These are phyloP conservation scores for Musa balbisiana DNA, from an alignment of 202 grass and related monocot genomes.

Conservation along the genomic window DNA sequence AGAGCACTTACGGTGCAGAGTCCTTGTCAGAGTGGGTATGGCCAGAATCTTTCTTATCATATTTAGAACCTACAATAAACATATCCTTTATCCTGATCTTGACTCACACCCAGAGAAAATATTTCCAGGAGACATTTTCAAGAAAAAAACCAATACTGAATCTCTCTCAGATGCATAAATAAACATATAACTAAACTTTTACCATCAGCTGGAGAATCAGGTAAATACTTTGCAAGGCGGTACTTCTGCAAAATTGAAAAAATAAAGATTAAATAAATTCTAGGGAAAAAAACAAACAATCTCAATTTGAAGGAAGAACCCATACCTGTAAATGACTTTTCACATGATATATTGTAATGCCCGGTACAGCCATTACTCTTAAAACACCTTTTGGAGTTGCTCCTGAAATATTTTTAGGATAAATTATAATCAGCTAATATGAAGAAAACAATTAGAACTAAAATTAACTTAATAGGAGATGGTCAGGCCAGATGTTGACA, in stretches of 20 bases:
- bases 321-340: conserved; percentile 95
- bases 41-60: conserved; percentile 78
- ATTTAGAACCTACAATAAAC: conserved; percentile 63
- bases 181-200: conserved; percentile 28
- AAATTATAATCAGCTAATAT: background rate
- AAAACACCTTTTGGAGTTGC: conserved; percentile 98
- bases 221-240: conserved; percentile 94
- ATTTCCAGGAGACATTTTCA: conserved; percentile 11
- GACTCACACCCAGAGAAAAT: background rate
- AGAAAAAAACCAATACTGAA: background rate
- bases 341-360: conserved; percentile 97
- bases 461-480: background rate
- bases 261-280: conserved; percentile 20
- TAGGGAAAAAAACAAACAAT: background rate
- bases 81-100: conserved; percentile 7
- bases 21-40: conserved; percentile 66
- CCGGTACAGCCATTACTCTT: conserved; percentile 93
- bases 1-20: conserved; percentile 69
- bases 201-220: conserved; percentile 87
- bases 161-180: conserved; percentile 10
- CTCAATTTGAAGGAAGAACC: conserved; percentile 9
- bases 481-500: too few species aligned
- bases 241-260: conserved; percentile 59
- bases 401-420: conserved; percentile 30
- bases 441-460: background rate